These are phyloP conservation scores for Quercus ilex DNA, from an alignment of 306 rosid species.

Conservation along the genomic window DNA sequence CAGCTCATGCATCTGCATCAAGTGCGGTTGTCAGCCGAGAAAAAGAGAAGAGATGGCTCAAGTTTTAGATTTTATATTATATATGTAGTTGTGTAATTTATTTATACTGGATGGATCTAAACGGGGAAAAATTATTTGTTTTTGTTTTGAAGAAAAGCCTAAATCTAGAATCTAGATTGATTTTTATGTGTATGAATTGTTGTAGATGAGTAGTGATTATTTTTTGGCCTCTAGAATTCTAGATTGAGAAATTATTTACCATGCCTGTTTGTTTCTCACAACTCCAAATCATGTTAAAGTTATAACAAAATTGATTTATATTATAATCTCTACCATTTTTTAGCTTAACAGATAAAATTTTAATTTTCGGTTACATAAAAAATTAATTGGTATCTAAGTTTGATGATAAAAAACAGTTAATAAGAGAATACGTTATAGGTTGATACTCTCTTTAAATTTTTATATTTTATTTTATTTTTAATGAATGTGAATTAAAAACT, in stretches of 20 bases:
- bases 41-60: slow-evolving; percentile 93
- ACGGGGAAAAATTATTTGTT: too few species aligned
- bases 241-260: too few species aligned
- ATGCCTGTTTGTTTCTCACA: too few species aligned
- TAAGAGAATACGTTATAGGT: accelerated
- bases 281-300: too few species aligned
- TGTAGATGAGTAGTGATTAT: neutral
- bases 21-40: slow-evolving; percentile 76
- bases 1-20: slow-evolving; percentile 81
- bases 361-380: accelerated
- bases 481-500: too few species aligned
- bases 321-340: too few species aligned
- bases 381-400: accelerated
- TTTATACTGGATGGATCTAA: neutral
- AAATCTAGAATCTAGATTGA: neutral
- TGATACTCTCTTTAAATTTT: too few species aligned
- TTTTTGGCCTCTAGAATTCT: neutral
- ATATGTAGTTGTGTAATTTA: slow-evolving; percentile 6
- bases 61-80: slow-evolving; percentile 47
- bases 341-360: accelerated
- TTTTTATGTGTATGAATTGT: neutral
- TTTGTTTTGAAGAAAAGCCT: too few species aligned
- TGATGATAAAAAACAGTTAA: accelerated
- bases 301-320: too few species aligned
- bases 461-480: too few species aligned